Base-by-base conservation (phyloP, 2,329 filamentous ascomycete genomes). In the Penicillium brevicompactum region DNA sequence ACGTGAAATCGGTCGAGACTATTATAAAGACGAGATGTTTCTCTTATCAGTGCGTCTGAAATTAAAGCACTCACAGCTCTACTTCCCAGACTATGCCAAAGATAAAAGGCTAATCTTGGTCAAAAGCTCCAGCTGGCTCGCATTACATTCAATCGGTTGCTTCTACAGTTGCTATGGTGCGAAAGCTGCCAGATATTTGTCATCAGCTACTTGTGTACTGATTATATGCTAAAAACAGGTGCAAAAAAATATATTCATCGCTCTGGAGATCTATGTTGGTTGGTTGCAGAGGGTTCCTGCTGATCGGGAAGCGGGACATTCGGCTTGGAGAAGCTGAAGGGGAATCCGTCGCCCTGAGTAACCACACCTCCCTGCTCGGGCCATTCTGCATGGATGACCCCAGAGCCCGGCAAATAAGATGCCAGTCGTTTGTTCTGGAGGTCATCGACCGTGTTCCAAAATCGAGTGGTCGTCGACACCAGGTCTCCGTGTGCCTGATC, bases 401-500 rank as follows among this genome's bases (percentile, higher is more conserved):
- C 24, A 31, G 42, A 45, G 22, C 42, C 42, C n/a, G 24, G 42
- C 14, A 45, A 45, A 31, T 45, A 45, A 31, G 42, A 45, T 45
- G 11, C 42, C 24, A 45, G 22, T 45, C 24, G 24, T 45, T 45
- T 47, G 24, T 53, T 47, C 45, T 53, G 51, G 40, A 52, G 37
- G 40, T 22, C 45, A 5, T 44, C 45, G 41, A 49, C 48, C 27
- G 41, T 30, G 24, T 27, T 53, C 40, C 30, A 37, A 16, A 49
- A 53, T 45, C 31, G 30, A 43, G 51, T 45, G 37, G 51, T 44
- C 40, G 46, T 45, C 2, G 45, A 49, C 9, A 53, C 46, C 30
- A 53, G 38, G 16, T 48, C 46, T 38, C 37, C 45, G 16, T 53
- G 51, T 30, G 45, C 48, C 24, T 55, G 41, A 46, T 55, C 30